A percentile compares a stretch with the other conserved stretches of the same genome.
These are phyloP conservation scores for Penicillium psychrofluorescens DNA, from an alignment of 495 filamentous ascomycete genomes.

Conservation along the genomic window DNA sequence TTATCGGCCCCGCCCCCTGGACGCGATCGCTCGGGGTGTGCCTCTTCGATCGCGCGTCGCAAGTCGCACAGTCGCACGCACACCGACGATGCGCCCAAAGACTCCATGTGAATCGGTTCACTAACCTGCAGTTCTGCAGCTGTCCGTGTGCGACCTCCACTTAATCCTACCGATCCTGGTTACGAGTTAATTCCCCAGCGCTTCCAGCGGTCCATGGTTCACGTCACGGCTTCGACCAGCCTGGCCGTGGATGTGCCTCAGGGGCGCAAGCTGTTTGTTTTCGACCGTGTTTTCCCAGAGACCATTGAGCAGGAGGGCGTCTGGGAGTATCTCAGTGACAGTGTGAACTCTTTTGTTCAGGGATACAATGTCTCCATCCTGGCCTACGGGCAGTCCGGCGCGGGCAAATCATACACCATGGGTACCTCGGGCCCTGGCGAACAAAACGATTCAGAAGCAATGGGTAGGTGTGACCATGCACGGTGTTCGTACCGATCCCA, in stretches of 20 bases:
- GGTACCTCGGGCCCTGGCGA: constrained; percentile 86
- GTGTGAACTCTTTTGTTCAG: constrained; percentile 82
- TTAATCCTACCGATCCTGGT: constrained; percentile 78
- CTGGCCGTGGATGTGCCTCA: constrained; percentile 84
- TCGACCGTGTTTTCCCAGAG: constrained; percentile 88
- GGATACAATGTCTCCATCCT: constrained; percentile 99
- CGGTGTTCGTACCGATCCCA: not conserved
- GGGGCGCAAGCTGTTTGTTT: constrained; percentile 89
- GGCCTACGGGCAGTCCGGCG: constrained; percentile 97
- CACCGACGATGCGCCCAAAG: no score
- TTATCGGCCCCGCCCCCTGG: no score
- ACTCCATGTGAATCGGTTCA: no score
- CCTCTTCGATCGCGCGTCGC: no score
- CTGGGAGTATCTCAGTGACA: constrained; percentile 92
- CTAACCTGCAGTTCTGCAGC: constrained; percentile 38
- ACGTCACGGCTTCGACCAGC: constrained; percentile 76
- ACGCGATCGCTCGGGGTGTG: no score
- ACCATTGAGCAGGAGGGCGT: constrained; percentile 81
- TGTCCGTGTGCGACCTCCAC: constrained; percentile 88
- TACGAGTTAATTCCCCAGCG: constrained; percentile 92
- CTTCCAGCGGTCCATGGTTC: constrained; percentile 89
- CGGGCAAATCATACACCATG: constrained; percentile 99
- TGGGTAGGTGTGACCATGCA: constrained; percentile 53
- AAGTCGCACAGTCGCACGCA: no score
- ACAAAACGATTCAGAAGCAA: constrained; percentile 62